Evolutionary conservation across 495 filamentous ascomycete species (phyloP), one percentile per base, ranked within the genome.

Genomic region (Melanomma pulvis-pyrius): DNA sequence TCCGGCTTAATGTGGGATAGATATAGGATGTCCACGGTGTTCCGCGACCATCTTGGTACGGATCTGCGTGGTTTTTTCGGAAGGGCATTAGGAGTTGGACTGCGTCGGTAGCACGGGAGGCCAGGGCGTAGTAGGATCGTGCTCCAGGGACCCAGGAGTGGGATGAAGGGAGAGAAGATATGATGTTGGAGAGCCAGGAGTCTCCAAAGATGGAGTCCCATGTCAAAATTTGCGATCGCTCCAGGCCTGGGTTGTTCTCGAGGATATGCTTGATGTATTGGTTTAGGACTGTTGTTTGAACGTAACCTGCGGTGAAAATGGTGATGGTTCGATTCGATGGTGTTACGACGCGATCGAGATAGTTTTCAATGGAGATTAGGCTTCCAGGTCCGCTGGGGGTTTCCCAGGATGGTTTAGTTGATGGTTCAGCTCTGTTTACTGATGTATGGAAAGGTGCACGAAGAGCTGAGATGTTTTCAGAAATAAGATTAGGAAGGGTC

Each of bases 31-130:
- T 41, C 55, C 55, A 58, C 5, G 55, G 32, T 3, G 32, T 17
- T 11, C 9, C 32, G n/a, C 55, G 32, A n/a, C 32, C 55, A 21
- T 58, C 36, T 3, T 58, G 36, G 22, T 34, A 46, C 26, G 55
- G 55, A 46, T 41, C 25, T 2, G 6, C 15, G 15, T 29, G 55
- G 8, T 44, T 24, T 6, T 13, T 21, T 6, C 36, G 55, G 32
- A 58, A 58, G 3, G 32, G 55, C 36, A 58, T 58, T 6, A 46
- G n/a, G 13, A 58, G 9, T 9, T 46, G 36, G 30, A 46, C 55
- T 7, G 6, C 36, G 13, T 21, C 36, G 12, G 32, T 24, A 46
- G 55, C 34, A 6, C 30, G 19, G n/a, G 55, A 41, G 30, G 55
- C 55, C 7, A 58, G 55, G 2, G 55, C 32, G 22, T 58, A 46